Evolutionary conservation across 1,284 basidiomycete species (phyloP).

Genomic region (Fomes fomentarius): DNA sequence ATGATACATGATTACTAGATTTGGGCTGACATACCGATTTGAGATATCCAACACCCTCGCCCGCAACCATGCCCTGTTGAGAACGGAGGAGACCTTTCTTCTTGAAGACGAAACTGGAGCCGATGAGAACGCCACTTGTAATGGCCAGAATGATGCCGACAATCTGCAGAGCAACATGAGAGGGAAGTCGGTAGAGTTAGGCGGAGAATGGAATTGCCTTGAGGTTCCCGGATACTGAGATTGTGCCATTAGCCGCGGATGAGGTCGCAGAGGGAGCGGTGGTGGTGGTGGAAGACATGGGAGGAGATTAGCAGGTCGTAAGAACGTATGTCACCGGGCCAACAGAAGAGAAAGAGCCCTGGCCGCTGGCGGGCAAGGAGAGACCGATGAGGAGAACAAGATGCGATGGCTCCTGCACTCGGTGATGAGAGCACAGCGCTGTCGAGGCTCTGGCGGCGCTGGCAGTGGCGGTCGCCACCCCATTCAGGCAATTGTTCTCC

Average conservation of each 20-base stretch:
- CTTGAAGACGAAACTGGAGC: constrained; percentile 94
- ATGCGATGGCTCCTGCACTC: not conserved
- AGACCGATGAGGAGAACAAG: constrained; percentile 6
- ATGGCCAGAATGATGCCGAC: constrained; percentile 85
- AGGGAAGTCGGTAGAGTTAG: constrained; percentile 9
- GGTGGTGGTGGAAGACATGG: constrained; percentile 40
- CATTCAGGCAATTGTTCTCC: constrained; percentile 7
- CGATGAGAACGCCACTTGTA: constrained; percentile 86
- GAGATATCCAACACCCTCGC: constrained; percentile 95
- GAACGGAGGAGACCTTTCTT: constrained; percentile 87
- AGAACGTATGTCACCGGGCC: constrained; percentile 14
- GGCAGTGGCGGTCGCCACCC: constrained; percentile 1
- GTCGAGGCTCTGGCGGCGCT: too few species aligned
- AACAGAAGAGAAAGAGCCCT: constrained; percentile 10
- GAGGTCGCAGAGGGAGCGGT: constrained; percentile 38
- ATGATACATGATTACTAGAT: not conserved
- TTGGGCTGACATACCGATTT: constrained; percentile 67
- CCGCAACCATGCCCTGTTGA: constrained; percentile 72
- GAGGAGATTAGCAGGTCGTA: constrained; percentile 22
- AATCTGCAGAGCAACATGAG: constrained; percentile 44
- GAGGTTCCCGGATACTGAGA: constrained; percentile 39
- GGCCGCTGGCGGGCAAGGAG: constrained; percentile 8
- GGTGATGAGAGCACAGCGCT: not conserved
- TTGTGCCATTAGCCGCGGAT: constrained; percentile 38
- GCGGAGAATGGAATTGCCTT: constrained; percentile 38